Base-by-base conservation (phyloP, 2,329 filamentous ascomycete species). In the Catunica adiposa region DNA sequence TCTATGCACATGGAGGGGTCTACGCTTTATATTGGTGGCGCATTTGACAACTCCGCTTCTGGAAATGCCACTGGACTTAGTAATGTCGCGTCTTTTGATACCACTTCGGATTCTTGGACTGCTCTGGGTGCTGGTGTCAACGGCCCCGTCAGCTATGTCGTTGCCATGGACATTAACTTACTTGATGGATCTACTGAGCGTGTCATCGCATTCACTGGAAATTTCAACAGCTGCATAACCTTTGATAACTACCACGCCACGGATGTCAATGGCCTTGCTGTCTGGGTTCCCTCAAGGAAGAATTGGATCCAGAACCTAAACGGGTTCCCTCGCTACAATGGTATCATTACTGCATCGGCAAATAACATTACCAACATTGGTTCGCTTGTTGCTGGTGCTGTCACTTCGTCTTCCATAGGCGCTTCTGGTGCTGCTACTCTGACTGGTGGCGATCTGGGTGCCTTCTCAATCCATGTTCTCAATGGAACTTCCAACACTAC, bases 261-360 rank as follows among this genome's bases (percentile, higher is more conserved):
- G 26, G 63, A 76, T 7, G 84, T 82, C 0, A 69, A 79, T 53
- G 89, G 89, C 1, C 88, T 98, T 63, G 90, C 88, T 14, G 74
- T 97, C 38, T 98, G 92, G 92, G 83, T 97, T 6, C 86, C 86
- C 2, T 94, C 89, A 2, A 74, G 77, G 59, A 76, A 75, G 57
- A 92, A 92, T 65, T 98, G 92, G 92, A 73, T 98, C 15, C 80
- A 88, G 64, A 92, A 94, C 61, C 70, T 96, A 17, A 68, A 80
- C 37, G 71, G 79, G 5, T 70, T 77, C 6, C 80, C 86, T 55
- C 73, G 78, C 5, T 77, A 94, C 62, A 75, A 76, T 57, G 94
- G 92, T 38, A 71, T 81, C 56, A 74, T 98, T 48, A 84, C 82
- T 17, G 77, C 86, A 1, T 74, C 75, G 5, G 73, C 83, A 40